Conservation (phyloP, 768 basidiomycete species). For the Naematelia encephala region DNA sequence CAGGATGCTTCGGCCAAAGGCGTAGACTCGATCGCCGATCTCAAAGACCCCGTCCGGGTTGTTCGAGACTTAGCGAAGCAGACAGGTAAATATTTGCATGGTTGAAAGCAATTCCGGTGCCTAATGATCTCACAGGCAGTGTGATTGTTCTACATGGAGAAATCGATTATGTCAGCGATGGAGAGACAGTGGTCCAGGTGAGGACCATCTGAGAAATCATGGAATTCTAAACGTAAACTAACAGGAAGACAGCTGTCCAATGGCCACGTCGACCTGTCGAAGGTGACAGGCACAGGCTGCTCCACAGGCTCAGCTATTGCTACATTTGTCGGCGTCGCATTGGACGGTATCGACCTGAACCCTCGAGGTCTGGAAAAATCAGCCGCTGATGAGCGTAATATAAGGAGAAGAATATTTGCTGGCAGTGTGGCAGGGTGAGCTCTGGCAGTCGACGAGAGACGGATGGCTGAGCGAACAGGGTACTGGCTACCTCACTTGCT, state of each 20-base stretch:
- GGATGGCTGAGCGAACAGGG: not conserved
- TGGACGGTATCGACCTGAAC: not conserved
- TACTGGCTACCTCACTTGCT: not conserved
- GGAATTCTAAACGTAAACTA: no score
- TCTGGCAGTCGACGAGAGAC: not conserved
- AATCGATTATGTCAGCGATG: not conserved
- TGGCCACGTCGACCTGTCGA: not conserved
- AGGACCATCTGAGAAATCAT: no score
- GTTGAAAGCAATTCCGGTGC: no score
- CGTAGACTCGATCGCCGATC: constrained; percentile 4
- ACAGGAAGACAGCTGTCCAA: no score
- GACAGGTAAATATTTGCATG: no score
- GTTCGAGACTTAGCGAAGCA: no score
- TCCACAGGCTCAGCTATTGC: not conserved
- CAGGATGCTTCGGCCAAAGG: not conserved
- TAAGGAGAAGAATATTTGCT: no score
- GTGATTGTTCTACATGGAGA: not conserved
- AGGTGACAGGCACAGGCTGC: not conserved
- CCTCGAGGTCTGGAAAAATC: no score
- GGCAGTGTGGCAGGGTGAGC: constrained; percentile 1
- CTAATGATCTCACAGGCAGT: not conserved
- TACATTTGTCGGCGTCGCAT: not conserved
- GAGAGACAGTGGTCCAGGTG: constrained; percentile 1
- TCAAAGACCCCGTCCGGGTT: no score
- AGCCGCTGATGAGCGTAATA: no score